Conservation (phyloP, 305 asterid species). For the Coffea humblotiana region DNA sequence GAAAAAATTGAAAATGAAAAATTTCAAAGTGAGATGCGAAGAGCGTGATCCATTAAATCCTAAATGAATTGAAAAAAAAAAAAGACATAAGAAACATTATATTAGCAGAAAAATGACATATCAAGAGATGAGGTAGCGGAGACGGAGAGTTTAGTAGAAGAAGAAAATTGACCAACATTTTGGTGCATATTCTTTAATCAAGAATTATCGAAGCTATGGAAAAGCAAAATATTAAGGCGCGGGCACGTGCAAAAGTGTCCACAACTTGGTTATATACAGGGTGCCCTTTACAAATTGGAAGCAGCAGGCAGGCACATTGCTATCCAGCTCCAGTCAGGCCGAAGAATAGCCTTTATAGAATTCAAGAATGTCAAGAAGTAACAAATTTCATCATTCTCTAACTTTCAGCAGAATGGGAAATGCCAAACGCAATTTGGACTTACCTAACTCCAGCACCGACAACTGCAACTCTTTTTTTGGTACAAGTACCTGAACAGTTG, state of each 20-base stretch:
- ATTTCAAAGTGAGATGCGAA: neutral
- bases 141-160: neutral
- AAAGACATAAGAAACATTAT: too few relatives aligned
- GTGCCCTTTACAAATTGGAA: too few relatives aligned
- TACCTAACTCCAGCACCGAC: slow-evolving; percentile 96
- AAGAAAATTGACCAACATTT: neutral
- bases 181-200: too few relatives aligned
- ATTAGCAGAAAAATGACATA: neutral
- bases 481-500: slow-evolving; percentile 44
- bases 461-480: slow-evolving; percentile 58
- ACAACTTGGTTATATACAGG: too few relatives aligned
- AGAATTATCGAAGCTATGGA: neutral
- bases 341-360: neutral
- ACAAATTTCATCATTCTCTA: too few relatives aligned
- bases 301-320: too few relatives aligned
- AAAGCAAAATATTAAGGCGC: too few relatives aligned
- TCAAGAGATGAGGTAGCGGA: neutral
- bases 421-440: slow-evolving; percentile 1
- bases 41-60: neutral
- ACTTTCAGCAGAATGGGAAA: neutral
- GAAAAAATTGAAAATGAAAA: slow-evolving; percentile 14
- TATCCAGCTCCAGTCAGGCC: too few relatives aligned
- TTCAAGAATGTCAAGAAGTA: neutral
- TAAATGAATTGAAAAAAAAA: too few relatives aligned
- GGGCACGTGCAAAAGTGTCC: too few relatives aligned